Evolutionary conservation across 176 grass and related monocot genomes (phyloP).

Genomic region (Phragmites australis): DNA sequence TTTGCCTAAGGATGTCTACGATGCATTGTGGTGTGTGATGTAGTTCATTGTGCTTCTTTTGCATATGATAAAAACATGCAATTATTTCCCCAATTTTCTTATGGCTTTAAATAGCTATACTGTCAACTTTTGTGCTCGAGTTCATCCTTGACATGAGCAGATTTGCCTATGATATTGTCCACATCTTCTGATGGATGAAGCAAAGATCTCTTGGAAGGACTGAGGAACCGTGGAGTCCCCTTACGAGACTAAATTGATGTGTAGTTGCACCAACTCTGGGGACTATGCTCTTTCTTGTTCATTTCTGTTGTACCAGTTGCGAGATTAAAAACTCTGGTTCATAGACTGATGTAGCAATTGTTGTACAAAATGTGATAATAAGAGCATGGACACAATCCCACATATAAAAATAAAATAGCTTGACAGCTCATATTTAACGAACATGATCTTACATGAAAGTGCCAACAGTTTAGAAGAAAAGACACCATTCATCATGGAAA

Average conservation of each 20-base stretch:
- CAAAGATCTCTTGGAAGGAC: background rate
- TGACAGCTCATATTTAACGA: too few species aligned
- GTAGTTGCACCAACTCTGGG: background rate
- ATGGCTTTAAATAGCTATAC: background rate
- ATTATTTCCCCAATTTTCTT: background rate
- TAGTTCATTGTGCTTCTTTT: background rate
- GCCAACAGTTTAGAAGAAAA: too few species aligned
- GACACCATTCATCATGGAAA: too few species aligned
- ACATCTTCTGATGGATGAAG: constrained; percentile 75
- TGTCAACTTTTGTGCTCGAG: constrained; percentile 15
- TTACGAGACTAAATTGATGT: background rate
- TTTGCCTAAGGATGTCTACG: background rate
- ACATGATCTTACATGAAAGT: too few species aligned
- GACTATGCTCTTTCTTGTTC: background rate
- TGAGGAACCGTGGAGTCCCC: background rate
- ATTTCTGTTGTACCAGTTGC: background rate
- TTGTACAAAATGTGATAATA: too few species aligned
- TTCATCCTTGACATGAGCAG: constrained; percentile 61
- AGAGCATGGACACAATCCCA: too few species aligned
- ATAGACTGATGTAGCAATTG: background rate
- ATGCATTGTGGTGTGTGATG: too few species aligned
- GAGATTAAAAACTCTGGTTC: background rate
- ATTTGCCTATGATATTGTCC: constrained; percentile 90
- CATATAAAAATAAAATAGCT: too few species aligned
- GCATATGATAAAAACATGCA: background rate